Evolutionary conservation across 345 rosid species (phyloP).

Genomic region (Ricinus communis): DNA sequence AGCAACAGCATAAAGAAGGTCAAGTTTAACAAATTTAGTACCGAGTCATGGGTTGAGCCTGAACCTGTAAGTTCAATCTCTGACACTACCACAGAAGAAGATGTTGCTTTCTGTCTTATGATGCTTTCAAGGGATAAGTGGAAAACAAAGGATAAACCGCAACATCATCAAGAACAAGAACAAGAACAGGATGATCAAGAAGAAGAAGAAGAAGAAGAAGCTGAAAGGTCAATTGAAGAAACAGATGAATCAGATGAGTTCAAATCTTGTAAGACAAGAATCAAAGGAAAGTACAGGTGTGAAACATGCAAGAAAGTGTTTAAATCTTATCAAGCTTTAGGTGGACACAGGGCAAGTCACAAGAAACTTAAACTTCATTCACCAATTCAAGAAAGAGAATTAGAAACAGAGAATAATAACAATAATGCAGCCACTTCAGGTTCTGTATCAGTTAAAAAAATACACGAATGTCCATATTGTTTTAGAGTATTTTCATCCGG

Average conservation of each 20-base stretch:
- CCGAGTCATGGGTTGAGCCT: constrained; percentile 39
- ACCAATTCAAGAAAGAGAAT: constrained; percentile 25
- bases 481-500: constrained; percentile 79
- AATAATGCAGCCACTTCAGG: constrained; percentile 32
- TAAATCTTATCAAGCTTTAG: constrained; percentile 88
- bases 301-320: constrained; percentile 80
- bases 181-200: constrained; percentile 1
- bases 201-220: constrained; percentile 29
- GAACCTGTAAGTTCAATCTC: constrained; percentile 81
- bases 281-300: constrained; percentile 61
- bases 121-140: constrained; percentile 85
- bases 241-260: constrained; percentile 44
- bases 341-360: constrained; percentile 94
- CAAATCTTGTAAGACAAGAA: constrained; percentile 33
- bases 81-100: constrained; percentile 75
- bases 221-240: constrained; percentile 38
- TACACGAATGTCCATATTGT: constrained; percentile 85
- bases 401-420: constrained; percentile 38
- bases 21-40: constrained; percentile 6
- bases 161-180: not conserved
- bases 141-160: constrained; percentile 40
- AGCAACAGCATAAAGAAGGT: constrained; percentile 14
- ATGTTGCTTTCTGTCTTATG: constrained; percentile 90
- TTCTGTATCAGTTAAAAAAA: constrained; percentile 36
- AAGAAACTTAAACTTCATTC: constrained; percentile 50